Percentiles rank a stretch among this genome's conserved stretches.
Conservation (phyloP, 495 filamentous ascomycete species). For the Neurospora sp. region DNA sequence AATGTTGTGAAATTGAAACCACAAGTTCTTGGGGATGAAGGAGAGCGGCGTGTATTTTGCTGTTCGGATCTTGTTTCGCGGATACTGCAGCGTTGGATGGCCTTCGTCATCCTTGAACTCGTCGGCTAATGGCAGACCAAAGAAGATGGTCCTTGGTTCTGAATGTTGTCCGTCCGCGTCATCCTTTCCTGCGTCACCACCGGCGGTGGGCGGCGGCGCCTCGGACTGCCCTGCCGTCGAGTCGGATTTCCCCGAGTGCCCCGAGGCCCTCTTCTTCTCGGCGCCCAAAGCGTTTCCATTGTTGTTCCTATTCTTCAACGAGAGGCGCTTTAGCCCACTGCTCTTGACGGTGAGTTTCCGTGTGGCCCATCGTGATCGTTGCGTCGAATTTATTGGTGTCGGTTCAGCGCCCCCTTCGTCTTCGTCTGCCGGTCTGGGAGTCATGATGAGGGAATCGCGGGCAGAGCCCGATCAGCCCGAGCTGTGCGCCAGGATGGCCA, state of each 20-base stretch:
- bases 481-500: conserved; percentile 36
- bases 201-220: conserved; percentile 25
- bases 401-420: conserved; percentile 29
- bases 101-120: conserved; percentile 79
- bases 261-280: conserved; percentile 68
- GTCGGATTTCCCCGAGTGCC: conserved; percentile 41
- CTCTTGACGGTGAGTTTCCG: conserved; percentile 65
- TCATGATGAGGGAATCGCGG: conserved; percentile 37
- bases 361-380: conserved; percentile 86
- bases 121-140: conserved; percentile 74
- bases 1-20: conserved; percentile 96
- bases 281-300: conserved; percentile 43
- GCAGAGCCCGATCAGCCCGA: conserved; percentile 41
- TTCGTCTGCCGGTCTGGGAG: conserved; percentile 23
- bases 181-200: conserved; percentile 21
- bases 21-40: conserved; percentile 96
- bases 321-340: conserved; percentile 69
- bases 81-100: conserved; percentile 55
- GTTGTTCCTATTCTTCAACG: conserved; percentile 71
- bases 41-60: conserved; percentile 93
- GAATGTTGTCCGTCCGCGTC: conserved; percentile 19
- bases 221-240: conserved; percentile 32
- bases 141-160: conserved; percentile 52
- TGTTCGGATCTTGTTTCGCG: conserved; percentile 93
- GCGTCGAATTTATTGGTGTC: conserved; percentile 39